phyloP scores from a whole-genome alignment of 2,329 filamentous ascomycete species.

The Alternaria metachromatica region DNA sequence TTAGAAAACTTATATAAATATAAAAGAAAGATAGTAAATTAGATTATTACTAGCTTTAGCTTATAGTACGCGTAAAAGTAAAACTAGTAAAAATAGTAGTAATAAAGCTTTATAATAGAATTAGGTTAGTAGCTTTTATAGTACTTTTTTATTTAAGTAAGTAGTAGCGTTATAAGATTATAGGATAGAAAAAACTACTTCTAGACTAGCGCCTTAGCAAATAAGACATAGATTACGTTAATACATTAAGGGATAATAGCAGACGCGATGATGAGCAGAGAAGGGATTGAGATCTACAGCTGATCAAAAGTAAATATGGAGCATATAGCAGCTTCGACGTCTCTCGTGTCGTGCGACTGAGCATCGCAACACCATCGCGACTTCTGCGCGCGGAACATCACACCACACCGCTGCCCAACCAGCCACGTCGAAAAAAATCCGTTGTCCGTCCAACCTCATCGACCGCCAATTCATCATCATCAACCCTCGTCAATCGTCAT shows the following conservation, averaged over 20 bases:
- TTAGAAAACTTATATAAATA: too few species aligned
- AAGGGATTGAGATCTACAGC: neutral
- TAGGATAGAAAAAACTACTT: too few species aligned
- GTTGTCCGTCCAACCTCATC: slow-evolving; percentile 10
- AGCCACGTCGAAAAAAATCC: neutral
- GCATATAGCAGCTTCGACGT: neutral
- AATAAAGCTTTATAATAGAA: too few species aligned
- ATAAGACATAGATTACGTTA: too few species aligned
- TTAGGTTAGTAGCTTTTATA: too few species aligned
- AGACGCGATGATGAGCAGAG: neutral
- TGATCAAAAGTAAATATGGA: neutral
- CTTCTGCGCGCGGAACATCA: neutral
- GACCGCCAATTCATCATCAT: neutral
- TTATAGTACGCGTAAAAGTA: too few species aligned
- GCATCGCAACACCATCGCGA: neutral
- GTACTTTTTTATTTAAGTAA: too few species aligned
- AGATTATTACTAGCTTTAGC: too few species aligned
- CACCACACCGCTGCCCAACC: neutral
- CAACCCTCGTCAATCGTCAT: neutral
- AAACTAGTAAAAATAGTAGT: too few species aligned
- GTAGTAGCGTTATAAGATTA: too few species aligned
- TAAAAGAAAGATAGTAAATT: too few species aligned
- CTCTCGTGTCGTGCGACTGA: neutral
- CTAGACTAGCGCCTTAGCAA: too few species aligned
- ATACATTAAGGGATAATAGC: neutral